Evolutionary conservation across 495 filamentous ascomycete species (phyloP).

Genomic region (Choiromyces venosus): DNA sequence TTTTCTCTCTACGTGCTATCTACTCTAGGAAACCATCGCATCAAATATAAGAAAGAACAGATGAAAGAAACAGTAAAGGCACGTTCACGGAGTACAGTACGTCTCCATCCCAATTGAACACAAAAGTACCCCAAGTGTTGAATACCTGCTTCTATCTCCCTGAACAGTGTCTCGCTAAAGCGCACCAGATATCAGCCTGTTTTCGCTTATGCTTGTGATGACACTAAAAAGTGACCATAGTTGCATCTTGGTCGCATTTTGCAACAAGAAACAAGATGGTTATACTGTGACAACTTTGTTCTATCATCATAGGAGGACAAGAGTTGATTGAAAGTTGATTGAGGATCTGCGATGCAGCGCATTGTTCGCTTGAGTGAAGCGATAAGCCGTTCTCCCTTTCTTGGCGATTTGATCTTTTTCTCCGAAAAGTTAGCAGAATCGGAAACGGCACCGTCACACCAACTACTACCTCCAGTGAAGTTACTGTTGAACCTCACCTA

Average conservation of each 20-base stretch:
- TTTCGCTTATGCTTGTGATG: background rate
- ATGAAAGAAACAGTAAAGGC: background rate
- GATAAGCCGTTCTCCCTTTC: constrained; percentile 14
- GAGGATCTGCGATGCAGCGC: constrained; percentile 24
- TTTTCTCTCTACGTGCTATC: background rate
- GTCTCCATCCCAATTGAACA: background rate
- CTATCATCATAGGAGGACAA: constrained; percentile 3
- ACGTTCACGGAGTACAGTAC: too few species aligned
- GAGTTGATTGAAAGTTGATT: constrained; percentile 21
- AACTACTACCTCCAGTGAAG: background rate
- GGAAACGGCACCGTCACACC: constrained; percentile 19
- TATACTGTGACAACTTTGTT: constrained; percentile 12
- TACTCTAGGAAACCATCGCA: background rate
- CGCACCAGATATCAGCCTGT: background rate
- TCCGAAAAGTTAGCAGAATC: constrained; percentile 18
- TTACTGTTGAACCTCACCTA: background rate
- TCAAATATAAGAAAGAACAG: background rate
- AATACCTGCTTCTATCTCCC: background rate
- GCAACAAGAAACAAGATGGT: constrained; percentile 12
- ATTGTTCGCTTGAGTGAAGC: constrained; percentile 30
- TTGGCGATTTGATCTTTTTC: constrained; percentile 10
- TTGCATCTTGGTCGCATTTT: constrained; percentile 1
- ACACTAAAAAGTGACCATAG: background rate
- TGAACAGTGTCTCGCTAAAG: background rate
- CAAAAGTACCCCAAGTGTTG: background rate